Evolutionary conservation across 331 rosid genomes (phyloP).

Genomic region (Rosa hybrid): DNA sequence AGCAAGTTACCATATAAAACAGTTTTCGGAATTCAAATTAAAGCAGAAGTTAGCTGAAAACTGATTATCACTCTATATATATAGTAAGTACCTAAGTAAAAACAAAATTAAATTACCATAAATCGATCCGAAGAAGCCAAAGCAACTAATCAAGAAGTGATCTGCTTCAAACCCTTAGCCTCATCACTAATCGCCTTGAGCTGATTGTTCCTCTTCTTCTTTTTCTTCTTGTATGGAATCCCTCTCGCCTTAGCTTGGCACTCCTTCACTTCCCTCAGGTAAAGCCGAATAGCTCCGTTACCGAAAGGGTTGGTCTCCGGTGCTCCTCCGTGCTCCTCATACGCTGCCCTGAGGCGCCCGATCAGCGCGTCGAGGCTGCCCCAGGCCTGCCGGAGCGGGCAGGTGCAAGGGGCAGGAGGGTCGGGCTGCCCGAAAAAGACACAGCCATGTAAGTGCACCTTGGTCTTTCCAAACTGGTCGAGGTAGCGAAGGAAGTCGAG

Average conservation of each 20-base stretch:
- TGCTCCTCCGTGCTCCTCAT: constrained; percentile 80
- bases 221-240: constrained; percentile 78
- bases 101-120: constrained; percentile 39
- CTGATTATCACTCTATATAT: neutral
- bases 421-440: constrained; percentile 88
- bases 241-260: constrained; percentile 85
- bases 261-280: constrained; percentile 82
- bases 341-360: constrained; percentile 84
- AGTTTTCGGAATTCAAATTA: neutral
- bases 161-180: constrained; percentile 59
- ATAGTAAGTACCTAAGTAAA: neutral
- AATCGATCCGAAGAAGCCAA: constrained; percentile 36
- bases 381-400: constrained; percentile 91
- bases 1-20: neutral
- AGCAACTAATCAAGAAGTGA: constrained; percentile 24
- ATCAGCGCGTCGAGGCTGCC: constrained; percentile 90
- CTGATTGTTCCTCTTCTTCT: constrained; percentile 64
- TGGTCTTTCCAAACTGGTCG: constrained; percentile 89
- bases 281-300: constrained; percentile 71
- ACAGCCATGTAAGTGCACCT: constrained; percentile 77
- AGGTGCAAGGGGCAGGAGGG: constrained; percentile 87
- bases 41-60: constrained; percentile 5
- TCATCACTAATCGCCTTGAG: constrained; percentile 37
- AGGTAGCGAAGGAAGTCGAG: constrained; percentile 83
- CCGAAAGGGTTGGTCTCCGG: constrained; percentile 81